phyloP scores from a whole-genome alignment of 2,329 filamentous ascomycete genomes.

The Fusarium paranaense region DNA sequence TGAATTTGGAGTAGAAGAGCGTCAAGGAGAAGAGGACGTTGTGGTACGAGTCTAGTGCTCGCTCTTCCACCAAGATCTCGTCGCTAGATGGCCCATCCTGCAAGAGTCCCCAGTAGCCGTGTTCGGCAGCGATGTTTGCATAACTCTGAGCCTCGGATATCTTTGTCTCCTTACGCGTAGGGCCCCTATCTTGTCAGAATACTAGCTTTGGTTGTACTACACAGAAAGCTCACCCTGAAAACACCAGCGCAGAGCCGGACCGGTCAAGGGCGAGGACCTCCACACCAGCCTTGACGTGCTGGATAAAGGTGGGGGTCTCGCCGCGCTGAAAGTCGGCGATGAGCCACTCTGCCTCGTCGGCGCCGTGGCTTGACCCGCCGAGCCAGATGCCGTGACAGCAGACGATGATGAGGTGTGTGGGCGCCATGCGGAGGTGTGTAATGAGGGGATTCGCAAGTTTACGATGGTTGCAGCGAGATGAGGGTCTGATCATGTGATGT shows the following conservation, averaged over 20 bases:
- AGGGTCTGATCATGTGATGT: slow-evolving; percentile 47
- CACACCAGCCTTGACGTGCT: slow-evolving; percentile 77
- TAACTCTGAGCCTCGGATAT: slow-evolving; percentile 75
- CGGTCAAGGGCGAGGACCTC: slow-evolving; percentile 59
- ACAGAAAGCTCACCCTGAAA: slow-evolving; percentile 72
- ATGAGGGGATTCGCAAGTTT: slow-evolving; percentile 24
- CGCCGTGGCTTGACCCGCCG: slow-evolving; percentile 65
- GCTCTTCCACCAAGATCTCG: slow-evolving; percentile 70
- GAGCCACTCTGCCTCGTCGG: slow-evolving; percentile 73
- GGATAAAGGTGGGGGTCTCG: slow-evolving; percentile 83
- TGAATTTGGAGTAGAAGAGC: slow-evolving; percentile 56
- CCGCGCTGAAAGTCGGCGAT: slow-evolving; percentile 82
- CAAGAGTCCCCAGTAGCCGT: slow-evolving; percentile 59
- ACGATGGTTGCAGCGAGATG: not conserved
- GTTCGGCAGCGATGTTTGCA: slow-evolving; percentile 61
- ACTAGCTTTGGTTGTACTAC: fast-evolving
- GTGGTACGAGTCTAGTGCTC: slow-evolving; percentile 86
- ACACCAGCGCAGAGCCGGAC: slow-evolving; percentile 66
- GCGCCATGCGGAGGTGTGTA: slow-evolving; percentile 32
- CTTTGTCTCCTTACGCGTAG: slow-evolving; percentile 68
- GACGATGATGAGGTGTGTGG: slow-evolving; percentile 76
- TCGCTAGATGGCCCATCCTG: slow-evolving; percentile 12
- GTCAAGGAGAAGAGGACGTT: slow-evolving; percentile 83
- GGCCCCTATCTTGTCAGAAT: slow-evolving; percentile 58
- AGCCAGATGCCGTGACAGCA: slow-evolving; percentile 87